Percentiles rank a stretch among this genome's conserved stretches.
These are phyloP conservation scores for Fusarium verticillioides DNA, from an alignment of 2,329 filamentous ascomycete genomes.

Conservation along the genomic window DNA sequence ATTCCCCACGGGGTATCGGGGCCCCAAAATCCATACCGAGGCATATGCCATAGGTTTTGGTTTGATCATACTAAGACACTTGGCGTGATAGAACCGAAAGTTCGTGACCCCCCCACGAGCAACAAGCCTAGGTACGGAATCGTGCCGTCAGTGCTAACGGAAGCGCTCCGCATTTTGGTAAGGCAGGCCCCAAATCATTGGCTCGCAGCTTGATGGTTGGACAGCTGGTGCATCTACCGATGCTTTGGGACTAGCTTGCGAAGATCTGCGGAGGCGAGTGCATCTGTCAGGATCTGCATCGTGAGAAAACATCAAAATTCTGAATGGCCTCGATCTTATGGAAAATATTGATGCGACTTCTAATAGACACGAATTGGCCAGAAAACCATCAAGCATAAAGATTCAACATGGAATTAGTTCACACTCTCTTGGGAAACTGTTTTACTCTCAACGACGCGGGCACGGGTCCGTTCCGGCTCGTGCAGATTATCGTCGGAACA, in stretches of 20 bases:
- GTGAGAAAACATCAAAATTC: too few relatives aligned
- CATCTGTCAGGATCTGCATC: not conserved
- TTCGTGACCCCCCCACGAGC: not conserved
- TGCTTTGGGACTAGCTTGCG: not conserved
- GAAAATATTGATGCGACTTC: rapidly evolving
- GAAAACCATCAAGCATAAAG: too few relatives aligned
- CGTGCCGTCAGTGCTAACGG: not conserved
- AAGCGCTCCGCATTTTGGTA: not conserved
- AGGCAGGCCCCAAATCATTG: not conserved
- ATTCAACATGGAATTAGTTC: too few relatives aligned
- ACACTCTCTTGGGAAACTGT: rapidly evolving
- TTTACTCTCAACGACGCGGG: too few relatives aligned
- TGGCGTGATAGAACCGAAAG: rapidly evolving
- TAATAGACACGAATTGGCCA: too few relatives aligned
- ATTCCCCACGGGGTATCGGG: not conserved
- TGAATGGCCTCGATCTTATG: not conserved
- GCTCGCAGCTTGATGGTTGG: not conserved
- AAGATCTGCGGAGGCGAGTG: not conserved
- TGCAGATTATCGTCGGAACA: not conserved
- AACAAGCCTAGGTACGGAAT: not conserved
- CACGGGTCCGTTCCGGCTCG: not conserved
- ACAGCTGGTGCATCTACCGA: not conserved
- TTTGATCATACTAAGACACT: not conserved
- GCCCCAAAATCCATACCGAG: not conserved
- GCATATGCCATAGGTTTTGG: not conserved